Conservation (phyloP, 2,329 filamentous ascomycete genomes). For the Dothideomycetes sp. region DNA sequence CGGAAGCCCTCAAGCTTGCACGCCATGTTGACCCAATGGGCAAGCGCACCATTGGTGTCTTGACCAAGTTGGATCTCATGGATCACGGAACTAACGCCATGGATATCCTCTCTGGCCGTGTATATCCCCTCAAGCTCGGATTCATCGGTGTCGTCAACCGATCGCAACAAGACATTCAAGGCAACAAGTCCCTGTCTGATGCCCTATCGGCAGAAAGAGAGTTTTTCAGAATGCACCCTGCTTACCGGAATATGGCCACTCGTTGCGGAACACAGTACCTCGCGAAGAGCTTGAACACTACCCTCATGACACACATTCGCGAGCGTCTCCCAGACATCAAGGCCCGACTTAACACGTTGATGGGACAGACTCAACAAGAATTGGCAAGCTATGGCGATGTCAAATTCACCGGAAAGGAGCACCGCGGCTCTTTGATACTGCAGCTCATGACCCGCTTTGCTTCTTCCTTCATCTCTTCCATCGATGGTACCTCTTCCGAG, state of each 20-base stretch:
- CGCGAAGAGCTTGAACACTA: conserved; percentile 88
- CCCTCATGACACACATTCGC: conserved; percentile 91
- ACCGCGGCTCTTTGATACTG: conserved; percentile 85
- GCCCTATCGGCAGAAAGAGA: conserved; percentile 82
- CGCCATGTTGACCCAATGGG: conserved; percentile 94
- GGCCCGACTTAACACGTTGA: conserved; percentile 89
- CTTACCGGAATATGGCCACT: conserved; percentile 90
- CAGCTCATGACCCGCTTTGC: conserved; percentile 98
- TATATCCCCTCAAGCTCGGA: conserved; percentile 92
- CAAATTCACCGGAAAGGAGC: conserved; percentile 94
- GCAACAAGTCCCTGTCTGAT: conserved; percentile 87
- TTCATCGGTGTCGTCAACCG: conserved; percentile 98
- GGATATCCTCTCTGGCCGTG: conserved; percentile 92
- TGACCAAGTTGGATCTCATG: conserved; percentile 97
- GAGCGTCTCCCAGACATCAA: conserved; percentile 97
- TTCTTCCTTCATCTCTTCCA: conserved; percentile 94
- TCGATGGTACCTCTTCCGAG: conserved; percentile 95
- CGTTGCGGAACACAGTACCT: conserved; percentile 90
- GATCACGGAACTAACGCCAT: conserved; percentile 96
- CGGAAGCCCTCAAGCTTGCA: conserved; percentile 90
- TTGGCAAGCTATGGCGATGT: conserved; percentile 96
- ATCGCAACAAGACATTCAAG: conserved; percentile 95
- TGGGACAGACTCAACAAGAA: conserved; percentile 99
- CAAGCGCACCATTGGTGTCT: conserved; percentile 85
- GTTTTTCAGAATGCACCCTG: conserved; percentile 94